Conservation (phyloP, 805 yeast species). For the Metschnikowia continentalis region DNA sequence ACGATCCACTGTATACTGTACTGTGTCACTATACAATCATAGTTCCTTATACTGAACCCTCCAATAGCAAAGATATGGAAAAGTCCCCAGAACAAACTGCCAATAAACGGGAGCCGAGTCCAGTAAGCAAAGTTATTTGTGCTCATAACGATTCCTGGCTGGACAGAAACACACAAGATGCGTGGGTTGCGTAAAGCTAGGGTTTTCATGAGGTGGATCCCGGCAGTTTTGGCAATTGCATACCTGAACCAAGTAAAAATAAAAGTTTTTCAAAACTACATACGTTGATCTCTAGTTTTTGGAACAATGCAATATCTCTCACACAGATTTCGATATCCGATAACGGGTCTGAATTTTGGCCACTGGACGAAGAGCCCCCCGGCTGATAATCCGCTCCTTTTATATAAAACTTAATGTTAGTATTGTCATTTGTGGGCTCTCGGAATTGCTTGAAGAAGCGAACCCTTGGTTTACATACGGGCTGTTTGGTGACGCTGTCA, state of each 20-base stretch:
- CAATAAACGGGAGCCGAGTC: conserved; percentile 76
- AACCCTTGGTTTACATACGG: conserved; percentile 39
- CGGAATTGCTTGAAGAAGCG: not conserved
- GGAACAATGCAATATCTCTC: conserved; percentile 77
- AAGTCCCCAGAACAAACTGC: conserved; percentile 64
- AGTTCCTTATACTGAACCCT: too few species aligned
- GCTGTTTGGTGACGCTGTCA: conserved; percentile 69
- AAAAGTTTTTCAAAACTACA: conserved; percentile 30
- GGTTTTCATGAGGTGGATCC: conserved; percentile 67
- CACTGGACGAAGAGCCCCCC: conserved; percentile 82
- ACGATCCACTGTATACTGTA: too few species aligned
- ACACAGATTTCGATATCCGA: conserved; percentile 71
- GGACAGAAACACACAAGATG: conserved; percentile 60
- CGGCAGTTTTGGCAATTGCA: conserved; percentile 72
- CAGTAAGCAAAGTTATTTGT: conserved; percentile 72
- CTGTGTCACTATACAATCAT: too few species aligned
- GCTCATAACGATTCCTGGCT: conserved; percentile 85
- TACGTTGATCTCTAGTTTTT: conserved; percentile 74
- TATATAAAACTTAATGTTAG: conserved; percentile 53
- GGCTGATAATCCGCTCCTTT: conserved; percentile 95
- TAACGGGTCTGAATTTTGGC: conserved; percentile 61
- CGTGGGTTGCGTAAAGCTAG: conserved; percentile 64
- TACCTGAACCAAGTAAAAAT: conserved; percentile 75
- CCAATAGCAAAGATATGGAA: conserved; percentile 62
- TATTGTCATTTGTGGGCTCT: not conserved